Base-by-base conservation (phyloP, 345 rosid genomes). In the Camelina neglecta region DNA sequence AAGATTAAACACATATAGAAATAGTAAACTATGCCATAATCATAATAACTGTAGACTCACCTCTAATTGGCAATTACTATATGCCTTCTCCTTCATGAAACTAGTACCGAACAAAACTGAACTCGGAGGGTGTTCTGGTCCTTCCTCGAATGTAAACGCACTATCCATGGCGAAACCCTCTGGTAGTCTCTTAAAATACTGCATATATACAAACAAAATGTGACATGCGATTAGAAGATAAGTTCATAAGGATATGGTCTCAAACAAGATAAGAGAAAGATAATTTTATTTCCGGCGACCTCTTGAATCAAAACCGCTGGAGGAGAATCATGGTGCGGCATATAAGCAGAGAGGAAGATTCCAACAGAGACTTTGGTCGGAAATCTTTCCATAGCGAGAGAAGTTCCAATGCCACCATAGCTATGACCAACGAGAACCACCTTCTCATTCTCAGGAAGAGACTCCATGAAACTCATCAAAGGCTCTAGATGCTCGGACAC, bases 351-450 rank as follows among this genome's bases (percentile, higher is more conserved):
- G 61, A 84, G 76, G 62, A 81, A 90, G 58, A 86, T 79, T 2
- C 86, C 86, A 15, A 75, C 83, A 7, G 61, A 77, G 15, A 87
- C 63, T 76, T 85, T 86, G 54, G 79, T 54, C 8, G 90, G 87
- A 64, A 84, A 87, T 0, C 15, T 80, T 65, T 86, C 92, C 92
- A 87, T 86, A 49, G 88, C 84, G 2, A 83, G 66, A 16, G 89
- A 80, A 8, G 80, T 71, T 11, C 74, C 41, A 41, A 81, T 60
- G 49, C 89, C 96, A 39, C 87, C 87, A 26, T 68, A 80, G 82
- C 93, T 88, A 75, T 90, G 91, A 47, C 90, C 90, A 4, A 88
- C 85, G 55, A 88, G 77, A 61, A 86, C 71, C 70, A 86, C 88
- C 61, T 74, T 84, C 48, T 82, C 84, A 0, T 72, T 75, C 11